A percentile compares a stretch with the other conserved stretches of the same genome.
phyloP scores from a whole-genome alignment of 1,284 basidiomycete species.

The Anthracocystis panici-leucophaei region DNA sequence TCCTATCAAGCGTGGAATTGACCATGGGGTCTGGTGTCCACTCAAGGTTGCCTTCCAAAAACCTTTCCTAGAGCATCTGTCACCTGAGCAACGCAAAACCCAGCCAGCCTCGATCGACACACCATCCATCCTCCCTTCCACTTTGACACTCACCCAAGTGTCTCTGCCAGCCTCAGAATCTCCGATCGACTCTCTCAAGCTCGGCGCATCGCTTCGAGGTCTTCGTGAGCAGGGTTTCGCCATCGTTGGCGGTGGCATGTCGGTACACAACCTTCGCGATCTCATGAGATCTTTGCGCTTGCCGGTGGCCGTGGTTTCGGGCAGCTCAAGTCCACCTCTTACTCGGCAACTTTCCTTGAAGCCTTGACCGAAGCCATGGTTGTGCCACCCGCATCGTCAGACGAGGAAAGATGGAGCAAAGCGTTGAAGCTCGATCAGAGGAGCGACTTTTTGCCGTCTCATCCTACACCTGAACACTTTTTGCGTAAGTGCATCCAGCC shows the following conservation, averaged over 20 bases:
- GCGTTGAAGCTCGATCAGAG: conserved; percentile 34
- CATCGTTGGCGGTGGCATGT: conserved; percentile 56
- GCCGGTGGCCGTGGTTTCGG: conserved; percentile 14
- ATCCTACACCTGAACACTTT: conserved; percentile 55
- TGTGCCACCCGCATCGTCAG: conserved; percentile 8
- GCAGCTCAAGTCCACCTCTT: conserved; percentile 13
- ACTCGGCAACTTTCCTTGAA: conserved; percentile 30
- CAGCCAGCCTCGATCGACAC: conserved; percentile 21
- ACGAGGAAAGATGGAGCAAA: conserved; percentile 35
- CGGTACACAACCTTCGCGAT: conserved; percentile 62
- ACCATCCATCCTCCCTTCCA: conserved; percentile 48
- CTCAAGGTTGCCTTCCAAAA: conserved; percentile 70
- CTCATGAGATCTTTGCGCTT: conserved; percentile 20
- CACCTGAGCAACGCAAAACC: conserved; percentile 17
- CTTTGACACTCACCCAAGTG: conserved; percentile 71
- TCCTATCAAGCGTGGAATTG: conserved; percentile 69
- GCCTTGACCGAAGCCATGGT: conserved; percentile 45
- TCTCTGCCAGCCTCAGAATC: conserved; percentile 69
- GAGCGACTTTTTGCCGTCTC: conserved; percentile 30
- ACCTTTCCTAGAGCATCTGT: conserved; percentile 32
- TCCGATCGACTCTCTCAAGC: conserved; percentile 65
- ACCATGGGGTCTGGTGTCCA: conserved; percentile 72
- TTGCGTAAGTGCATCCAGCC: conserved; percentile 39
- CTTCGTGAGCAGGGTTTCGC: conserved; percentile 65
- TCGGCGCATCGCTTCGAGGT: conserved; percentile 70